phyloP scores from a whole-genome alignment of 495 filamentous ascomycete genomes.

The Neurospora hispaniola region DNA sequence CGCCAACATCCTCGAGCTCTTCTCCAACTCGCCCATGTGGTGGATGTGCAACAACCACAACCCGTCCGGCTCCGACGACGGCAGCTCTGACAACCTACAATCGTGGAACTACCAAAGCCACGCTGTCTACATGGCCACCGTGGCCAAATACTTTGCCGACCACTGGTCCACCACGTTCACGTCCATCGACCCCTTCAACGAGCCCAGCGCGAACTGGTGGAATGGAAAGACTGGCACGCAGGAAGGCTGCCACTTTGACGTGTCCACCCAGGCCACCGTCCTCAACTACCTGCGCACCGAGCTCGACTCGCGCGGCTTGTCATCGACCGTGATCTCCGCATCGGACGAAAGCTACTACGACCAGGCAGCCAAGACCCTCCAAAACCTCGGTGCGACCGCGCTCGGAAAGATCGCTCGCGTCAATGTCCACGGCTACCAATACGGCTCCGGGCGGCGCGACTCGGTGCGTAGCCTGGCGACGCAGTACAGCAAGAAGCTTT shows the following conservation, averaged over 20 bases:
- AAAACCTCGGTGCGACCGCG: conserved; percentile 15
- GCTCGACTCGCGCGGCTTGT: conserved; percentile 19
- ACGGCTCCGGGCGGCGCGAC: conserved; percentile 17
- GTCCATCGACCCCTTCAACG: conserved; percentile 30
- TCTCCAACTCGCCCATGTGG: conserved; percentile 33
- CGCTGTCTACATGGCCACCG: conserved; percentile 28
- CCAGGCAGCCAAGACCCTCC: conserved; percentile 20
- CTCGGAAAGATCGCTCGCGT: conserved; percentile 16
- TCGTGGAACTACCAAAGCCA: conserved; percentile 27
- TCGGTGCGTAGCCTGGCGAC: conserved; percentile 13
- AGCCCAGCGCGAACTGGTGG: conserved; percentile 28
- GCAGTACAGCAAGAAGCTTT: conserved; percentile 20
- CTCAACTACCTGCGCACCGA: conserved; percentile 15
- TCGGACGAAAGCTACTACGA: conserved; percentile 26
- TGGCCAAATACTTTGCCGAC: conserved; percentile 26
- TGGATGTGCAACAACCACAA: conserved; percentile 33
- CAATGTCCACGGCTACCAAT: conserved; percentile 33
- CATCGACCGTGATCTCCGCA: conserved; percentile 16
- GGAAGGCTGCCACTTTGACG: conserved; percentile 26
- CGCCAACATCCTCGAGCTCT: conserved; percentile 27
- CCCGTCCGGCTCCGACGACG: conserved; percentile 23
- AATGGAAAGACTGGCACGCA: conserved; percentile 25
- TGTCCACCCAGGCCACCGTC: conserved; percentile 17
- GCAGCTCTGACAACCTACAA: conserved; percentile 24
- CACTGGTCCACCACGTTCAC: conserved; percentile 25